phyloP scores from a whole-genome alignment of 768 basidiomycete genomes.

The Panaeolus papilionaceus region DNA sequence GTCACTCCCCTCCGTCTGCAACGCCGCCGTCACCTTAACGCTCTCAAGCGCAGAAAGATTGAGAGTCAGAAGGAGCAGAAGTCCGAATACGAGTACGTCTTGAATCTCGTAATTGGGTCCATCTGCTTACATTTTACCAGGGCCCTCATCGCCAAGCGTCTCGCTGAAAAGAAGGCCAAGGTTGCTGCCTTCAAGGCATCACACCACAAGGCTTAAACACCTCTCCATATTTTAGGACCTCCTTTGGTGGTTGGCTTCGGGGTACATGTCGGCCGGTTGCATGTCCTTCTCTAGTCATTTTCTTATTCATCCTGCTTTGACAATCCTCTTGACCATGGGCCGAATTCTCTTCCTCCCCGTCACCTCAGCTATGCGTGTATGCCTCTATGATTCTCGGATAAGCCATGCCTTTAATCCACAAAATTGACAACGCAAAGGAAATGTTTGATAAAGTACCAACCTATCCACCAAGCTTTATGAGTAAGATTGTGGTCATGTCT shows the following conservation, averaged over 20 bases:
- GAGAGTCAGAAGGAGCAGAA: slow-evolving; percentile 96
- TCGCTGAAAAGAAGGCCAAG: slow-evolving; percentile 94
- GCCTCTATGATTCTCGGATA: slow-evolving; percentile 12
- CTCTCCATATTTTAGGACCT: slow-evolving; percentile 1
- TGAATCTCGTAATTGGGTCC: slow-evolving; percentile 17
- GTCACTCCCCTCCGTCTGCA: slow-evolving; percentile 96
- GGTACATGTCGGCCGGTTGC: slow-evolving; percentile 4
- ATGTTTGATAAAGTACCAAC: background rate
- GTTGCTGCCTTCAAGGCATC: slow-evolving; percentile 86
- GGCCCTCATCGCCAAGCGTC: slow-evolving; percentile 82
- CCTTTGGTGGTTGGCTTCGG: slow-evolving; percentile 7
- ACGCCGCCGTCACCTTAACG: slow-evolving; percentile 90
- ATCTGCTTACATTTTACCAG: slow-evolving; percentile 36
- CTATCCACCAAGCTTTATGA: background rate
- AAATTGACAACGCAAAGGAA: background rate
- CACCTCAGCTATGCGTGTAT: slow-evolving; percentile 7
- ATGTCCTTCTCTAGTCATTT: slow-evolving; percentile 14
- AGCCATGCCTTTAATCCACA: slow-evolving; percentile 11
- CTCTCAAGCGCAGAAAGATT: slow-evolving; percentile 87
- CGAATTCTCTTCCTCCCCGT: background rate
- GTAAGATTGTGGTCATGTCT: background rate
- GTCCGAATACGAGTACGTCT: slow-evolving; percentile 84
- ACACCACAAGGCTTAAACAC: slow-evolving; percentile 48
- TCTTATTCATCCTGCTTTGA: slow-evolving; percentile 15
- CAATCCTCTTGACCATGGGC: slow-evolving; percentile 10